phyloP scores from a whole-genome alignment of 495 filamentous ascomycete genomes.

The Penicillium dipodomyicola region DNA sequence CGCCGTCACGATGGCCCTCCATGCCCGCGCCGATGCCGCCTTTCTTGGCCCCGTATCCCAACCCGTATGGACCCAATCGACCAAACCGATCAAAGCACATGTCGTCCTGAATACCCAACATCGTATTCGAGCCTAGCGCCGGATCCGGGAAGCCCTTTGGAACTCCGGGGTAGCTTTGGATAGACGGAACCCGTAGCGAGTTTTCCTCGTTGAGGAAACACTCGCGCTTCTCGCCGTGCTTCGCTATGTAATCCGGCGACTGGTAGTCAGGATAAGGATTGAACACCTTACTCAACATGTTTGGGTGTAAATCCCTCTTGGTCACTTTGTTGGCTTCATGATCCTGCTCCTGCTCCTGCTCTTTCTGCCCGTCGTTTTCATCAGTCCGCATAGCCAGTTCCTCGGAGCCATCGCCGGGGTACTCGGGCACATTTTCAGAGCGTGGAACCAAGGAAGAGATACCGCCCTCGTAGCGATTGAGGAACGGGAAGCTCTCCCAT shows the following conservation, averaged over 20 bases:
- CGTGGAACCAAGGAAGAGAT: slow-evolving; percentile 63
- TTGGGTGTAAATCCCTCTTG: slow-evolving; percentile 23
- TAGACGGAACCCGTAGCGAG: slow-evolving; percentile 59
- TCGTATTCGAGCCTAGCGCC: slow-evolving; percentile 75
- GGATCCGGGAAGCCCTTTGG: slow-evolving; percentile 78
- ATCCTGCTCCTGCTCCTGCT: background rate
- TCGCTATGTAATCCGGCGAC: slow-evolving; percentile 54
- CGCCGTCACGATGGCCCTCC: slow-evolving; percentile 73
- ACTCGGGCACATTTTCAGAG: slow-evolving; percentile 67
- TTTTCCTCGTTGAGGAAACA: slow-evolving; percentile 71
- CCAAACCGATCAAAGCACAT: slow-evolving; percentile 95
- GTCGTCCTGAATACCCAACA: slow-evolving; percentile 78
- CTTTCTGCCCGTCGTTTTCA: background rate
- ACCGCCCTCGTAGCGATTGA: slow-evolving; percentile 83
- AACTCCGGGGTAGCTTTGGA: slow-evolving; percentile 71
- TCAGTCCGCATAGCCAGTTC: slow-evolving; percentile 23
- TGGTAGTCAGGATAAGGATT: slow-evolving; percentile 67
- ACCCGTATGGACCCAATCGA: slow-evolving; percentile 82
- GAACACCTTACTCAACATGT: slow-evolving; percentile 57
- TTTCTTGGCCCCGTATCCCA: slow-evolving; percentile 71
- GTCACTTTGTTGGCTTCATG: slow-evolving; percentile 6
- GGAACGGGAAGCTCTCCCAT: slow-evolving; percentile 81
- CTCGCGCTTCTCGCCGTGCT: slow-evolving; percentile 63
- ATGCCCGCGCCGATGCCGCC: slow-evolving; percentile 82
- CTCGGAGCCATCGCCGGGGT: slow-evolving; percentile 54